These are phyloP conservation scores for Lactifluus pinguis DNA, from an alignment of 768 basidiomycete species.

Conservation along the genomic window DNA sequence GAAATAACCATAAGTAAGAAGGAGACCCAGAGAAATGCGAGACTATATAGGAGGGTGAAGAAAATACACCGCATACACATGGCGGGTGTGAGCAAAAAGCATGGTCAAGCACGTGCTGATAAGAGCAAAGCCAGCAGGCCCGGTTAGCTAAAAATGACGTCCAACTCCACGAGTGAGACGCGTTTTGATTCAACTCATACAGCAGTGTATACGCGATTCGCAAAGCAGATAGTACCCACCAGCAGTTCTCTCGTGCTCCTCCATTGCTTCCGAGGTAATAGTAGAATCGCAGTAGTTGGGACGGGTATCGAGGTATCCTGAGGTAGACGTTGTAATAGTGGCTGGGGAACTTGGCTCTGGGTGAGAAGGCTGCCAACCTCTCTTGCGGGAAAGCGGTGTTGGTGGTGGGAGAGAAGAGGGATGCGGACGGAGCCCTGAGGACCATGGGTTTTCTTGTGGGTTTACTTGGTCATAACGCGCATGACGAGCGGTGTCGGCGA, in stretches of 20 bases:
- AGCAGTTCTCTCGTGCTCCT: slow-evolving; percentile 35
- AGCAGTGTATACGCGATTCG: background rate
- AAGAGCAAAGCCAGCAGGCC: background rate
- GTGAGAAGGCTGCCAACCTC: slow-evolving; percentile 65
- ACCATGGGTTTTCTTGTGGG: slow-evolving; percentile 21
- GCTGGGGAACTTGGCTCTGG: slow-evolving; percentile 46
- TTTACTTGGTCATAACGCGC: slow-evolving; percentile 8
- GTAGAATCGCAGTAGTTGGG: slow-evolving; percentile 45
- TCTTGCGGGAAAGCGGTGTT: slow-evolving; percentile 42
- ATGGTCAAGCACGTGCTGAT: slow-evolving; percentile 14
- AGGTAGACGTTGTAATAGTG: slow-evolving; percentile 43
- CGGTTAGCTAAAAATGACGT: background rate
- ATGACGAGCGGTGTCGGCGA: background rate
- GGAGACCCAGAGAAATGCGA: slow-evolving; percentile 14
- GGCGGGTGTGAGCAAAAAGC: slow-evolving; percentile 17
- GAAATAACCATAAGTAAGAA: slow-evolving; percentile 23
- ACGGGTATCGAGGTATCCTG: slow-evolving; percentile 63
- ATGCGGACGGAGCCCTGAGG: slow-evolving; percentile 16
- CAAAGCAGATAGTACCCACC: slow-evolving; percentile 27
- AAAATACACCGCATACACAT: slow-evolving; percentile 24
- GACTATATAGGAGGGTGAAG: slow-evolving; percentile 37
- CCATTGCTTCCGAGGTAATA: slow-evolving; percentile 19
- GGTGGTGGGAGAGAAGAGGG: slow-evolving; percentile 33
- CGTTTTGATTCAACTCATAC: slow-evolving; percentile 6
- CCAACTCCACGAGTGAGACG: background rate